Evolutionary conservation across 2,329 filamentous ascomycete genomes (phyloP), one percentile per base, ranked within the genome.

Genomic region (Botryotinia convoluta): DNA sequence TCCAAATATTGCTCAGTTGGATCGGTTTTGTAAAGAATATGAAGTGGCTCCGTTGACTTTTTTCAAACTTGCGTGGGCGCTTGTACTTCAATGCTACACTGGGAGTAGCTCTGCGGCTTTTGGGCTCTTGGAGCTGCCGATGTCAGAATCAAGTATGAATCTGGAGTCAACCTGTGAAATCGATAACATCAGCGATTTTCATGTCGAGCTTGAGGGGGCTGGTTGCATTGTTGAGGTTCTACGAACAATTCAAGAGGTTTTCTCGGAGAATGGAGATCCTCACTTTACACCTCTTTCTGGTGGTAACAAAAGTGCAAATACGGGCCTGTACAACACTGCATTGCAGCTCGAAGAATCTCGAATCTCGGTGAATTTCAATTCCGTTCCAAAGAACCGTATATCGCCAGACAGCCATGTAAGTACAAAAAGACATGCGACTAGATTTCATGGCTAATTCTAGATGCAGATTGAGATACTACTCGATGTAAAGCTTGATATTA

Each of bases 61-160:
- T 20, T 71, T 71, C 42, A 71, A 71, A n/a, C 39, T 63, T 29
- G 82, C 81, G n/a, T 84, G 83, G 83, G 82, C 82, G 12, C 77
- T 84, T 18, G 81, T 82, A 22, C 3, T 79, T 79, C 16, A 86
- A 84, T 74, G 83, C 83, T 72, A 78, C 78, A 45, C 80, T 57
- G 61, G 77, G 74, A 2, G 76, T 80, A 14, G 84, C 79, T 29
- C 77, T 68, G 79, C 85, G 18, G 83, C 80, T 42, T 85, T 85
- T 69, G 84, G 83, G 8, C 83, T 83, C 63, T 77, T 82, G 6
- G 81, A 81, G 14, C 82, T 7, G 48, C n/a, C 83, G 42, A 14
- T 8, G 16, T 63, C 57, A 26, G 22, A 71, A 18, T 7, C 14
- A 4, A 32, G 26, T 8, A 3, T 16, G 35, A 18, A 62, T 35